These are phyloP conservation scores for Leccinum fibrillosum DNA, from an alignment of 768 basidiomycete species.

Conservation along the genomic window DNA sequence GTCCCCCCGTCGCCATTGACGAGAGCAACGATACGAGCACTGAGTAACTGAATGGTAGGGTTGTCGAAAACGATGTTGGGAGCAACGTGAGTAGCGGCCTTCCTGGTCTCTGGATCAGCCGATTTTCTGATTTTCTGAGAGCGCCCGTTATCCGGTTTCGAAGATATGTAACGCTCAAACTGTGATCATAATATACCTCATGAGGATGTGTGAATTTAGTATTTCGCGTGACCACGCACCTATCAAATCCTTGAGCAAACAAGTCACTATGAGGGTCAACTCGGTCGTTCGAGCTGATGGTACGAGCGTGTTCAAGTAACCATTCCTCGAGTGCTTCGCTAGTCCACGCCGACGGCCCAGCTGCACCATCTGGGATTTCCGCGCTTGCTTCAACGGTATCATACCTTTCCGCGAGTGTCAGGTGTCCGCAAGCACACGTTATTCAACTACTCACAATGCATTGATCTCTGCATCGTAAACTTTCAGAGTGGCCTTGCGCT, in stretches of 20 bases:
- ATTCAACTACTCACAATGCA: conserved; percentile 32
- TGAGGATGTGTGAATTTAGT: background rate
- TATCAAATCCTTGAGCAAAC: conserved; percentile 37
- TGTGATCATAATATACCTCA: background rate
- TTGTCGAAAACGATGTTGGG: conserved; percentile 35
- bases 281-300: conserved; percentile 4
- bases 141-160: conserved; percentile 23
- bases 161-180: conserved; percentile 30
- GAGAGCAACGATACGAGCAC: conserved; percentile 18
- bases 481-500: conserved; percentile 36
- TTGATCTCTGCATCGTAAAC: conserved; percentile 47
- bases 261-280: conserved; percentile 23
- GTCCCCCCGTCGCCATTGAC: background rate
- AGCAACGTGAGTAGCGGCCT: conserved; percentile 25
- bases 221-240: conserved; percentile 18
- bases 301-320: conserved; percentile 26
- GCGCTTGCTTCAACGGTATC: conserved; percentile 29
- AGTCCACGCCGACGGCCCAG: conserved; percentile 27
- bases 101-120: conserved; percentile 24
- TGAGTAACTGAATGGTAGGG: conserved; percentile 39
- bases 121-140: conserved; percentile 28
- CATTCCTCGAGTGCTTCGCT: conserved; percentile 18
- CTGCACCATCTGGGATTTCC: conserved; percentile 15
- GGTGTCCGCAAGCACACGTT: background rate
- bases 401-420: conserved; percentile 23